Percentiles rank a stretch among this genome's conserved stretches.
phyloP scores from a whole-genome alignment of 2,329 filamentous ascomycete genomes.

The Lachnellula willkommii region DNA sequence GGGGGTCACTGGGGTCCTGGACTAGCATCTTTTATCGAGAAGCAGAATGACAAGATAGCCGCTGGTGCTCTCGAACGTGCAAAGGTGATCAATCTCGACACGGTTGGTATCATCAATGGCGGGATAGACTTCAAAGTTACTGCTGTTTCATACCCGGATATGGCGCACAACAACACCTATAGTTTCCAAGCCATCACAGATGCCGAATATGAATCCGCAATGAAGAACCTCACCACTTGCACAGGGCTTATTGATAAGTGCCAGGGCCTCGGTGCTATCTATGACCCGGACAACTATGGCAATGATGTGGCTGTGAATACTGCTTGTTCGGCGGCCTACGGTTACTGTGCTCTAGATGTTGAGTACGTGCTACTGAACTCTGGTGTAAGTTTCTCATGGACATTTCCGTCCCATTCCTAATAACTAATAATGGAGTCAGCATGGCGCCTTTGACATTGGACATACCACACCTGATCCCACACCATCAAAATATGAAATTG shows the following conservation, averaged over 20 bases:
- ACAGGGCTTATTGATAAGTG: neutral
- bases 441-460: constrained; percentile 34
- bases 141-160: constrained; percentile 25
- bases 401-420: neutral
- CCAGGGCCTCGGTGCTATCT: neutral
- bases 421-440: neutral
- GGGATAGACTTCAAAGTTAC: constrained; percentile 58
- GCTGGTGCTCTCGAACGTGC: constrained; percentile 45
- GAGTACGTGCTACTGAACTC: neutral
- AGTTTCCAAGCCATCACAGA: constrained; percentile 45
- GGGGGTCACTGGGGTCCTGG: constrained; percentile 61
- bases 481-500: constrained; percentile 1
- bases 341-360: neutral
- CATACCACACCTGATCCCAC: constrained; percentile 10
- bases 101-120: constrained; percentile 65
- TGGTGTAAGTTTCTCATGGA: neutral
- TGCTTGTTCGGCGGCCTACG: neutral
- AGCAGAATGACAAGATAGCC: constrained; percentile 53
- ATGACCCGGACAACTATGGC: neutral
- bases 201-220: constrained; percentile 25
- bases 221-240: neutral
- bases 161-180: constrained; percentile 41
- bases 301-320: neutral
- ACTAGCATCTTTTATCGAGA: constrained; percentile 49
- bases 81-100: constrained; percentile 51